Evolutionary conservation across 768 basidiomycete genomes (phyloP).

Genomic region (Podaxis mareebaensis): DNA sequence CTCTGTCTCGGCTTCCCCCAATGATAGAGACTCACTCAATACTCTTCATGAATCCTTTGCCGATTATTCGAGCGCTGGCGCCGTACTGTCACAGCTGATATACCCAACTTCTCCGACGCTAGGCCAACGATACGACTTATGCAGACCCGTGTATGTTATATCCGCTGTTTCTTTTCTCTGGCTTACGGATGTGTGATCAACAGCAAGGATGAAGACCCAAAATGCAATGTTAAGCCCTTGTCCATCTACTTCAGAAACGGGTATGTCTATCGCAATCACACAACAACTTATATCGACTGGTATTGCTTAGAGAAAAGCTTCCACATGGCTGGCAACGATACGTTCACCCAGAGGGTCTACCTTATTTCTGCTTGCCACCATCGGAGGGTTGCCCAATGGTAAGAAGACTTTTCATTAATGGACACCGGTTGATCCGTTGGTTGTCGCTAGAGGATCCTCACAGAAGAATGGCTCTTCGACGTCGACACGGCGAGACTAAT

Average conservation of each 20-base stretch:
- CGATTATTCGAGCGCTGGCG: background rate
- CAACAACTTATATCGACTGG: background rate
- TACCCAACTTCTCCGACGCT: background rate
- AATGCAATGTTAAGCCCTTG: background rate
- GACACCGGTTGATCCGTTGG: background rate
- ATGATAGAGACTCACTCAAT: background rate
- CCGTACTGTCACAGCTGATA: background rate
- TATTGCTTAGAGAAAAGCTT: background rate
- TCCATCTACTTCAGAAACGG: background rate
- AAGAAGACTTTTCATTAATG: background rate
- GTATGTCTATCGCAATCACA: background rate
- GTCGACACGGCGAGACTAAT: background rate
- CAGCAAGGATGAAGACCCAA: background rate
- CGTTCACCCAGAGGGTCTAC: conserved; percentile 8
- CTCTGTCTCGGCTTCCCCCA: background rate
- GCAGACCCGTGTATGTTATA: background rate
- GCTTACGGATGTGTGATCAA: background rate
- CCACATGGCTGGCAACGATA: background rate
- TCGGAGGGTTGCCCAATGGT: conserved; percentile 4
- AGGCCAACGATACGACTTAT: background rate
- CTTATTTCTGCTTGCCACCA: background rate
- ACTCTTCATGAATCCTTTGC: background rate
- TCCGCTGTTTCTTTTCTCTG: background rate
- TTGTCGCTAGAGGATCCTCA: background rate
- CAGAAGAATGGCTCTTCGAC: conserved; percentile 10